These are phyloP conservation scores for Tillandsia leiboldiana DNA, from an alignment of 176 grass and related monocot genomes.

Conservation along the genomic window DNA sequence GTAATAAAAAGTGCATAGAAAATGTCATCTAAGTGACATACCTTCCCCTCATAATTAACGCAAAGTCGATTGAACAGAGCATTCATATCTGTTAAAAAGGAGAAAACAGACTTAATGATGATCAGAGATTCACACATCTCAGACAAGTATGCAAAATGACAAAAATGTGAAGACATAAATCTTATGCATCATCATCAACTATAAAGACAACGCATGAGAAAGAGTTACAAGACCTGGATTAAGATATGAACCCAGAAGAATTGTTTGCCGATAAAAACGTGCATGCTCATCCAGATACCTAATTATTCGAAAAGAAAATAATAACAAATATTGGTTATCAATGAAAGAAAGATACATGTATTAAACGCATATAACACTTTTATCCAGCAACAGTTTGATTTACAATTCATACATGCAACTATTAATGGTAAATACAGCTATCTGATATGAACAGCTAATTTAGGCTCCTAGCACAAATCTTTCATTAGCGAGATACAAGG, in stretches of 20 bases:
- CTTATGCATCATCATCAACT: too few species aligned
- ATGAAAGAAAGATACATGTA: background rate
- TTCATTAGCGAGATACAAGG: too few species aligned
- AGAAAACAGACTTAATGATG: constrained; percentile 12
- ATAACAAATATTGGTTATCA: background rate
- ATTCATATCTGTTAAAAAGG: constrained; percentile 68
- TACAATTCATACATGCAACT: too few species aligned
- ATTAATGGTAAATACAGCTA: too few species aligned
- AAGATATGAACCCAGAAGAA: constrained; percentile 65
- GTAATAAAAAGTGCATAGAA: background rate
- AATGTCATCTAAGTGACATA: constrained; percentile 22
- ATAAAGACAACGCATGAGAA: too few species aligned
- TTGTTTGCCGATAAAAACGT: constrained; percentile 77
- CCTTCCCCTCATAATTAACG: constrained; percentile 72
- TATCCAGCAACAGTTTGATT: too few species aligned
- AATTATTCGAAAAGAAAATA: constrained; percentile 21
- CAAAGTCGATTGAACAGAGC: constrained; percentile 68
- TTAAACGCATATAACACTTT: background rate
- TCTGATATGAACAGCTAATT: too few species aligned
- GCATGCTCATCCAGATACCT: constrained; percentile 87
- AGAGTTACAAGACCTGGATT: constrained; percentile 55
- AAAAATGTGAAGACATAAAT: background rate
- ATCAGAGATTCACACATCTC: too few species aligned
- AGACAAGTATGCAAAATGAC: background rate
- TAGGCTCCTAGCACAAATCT: too few species aligned